Conservation (phyloP, 2,329 filamentous ascomycete genomes). For the Penicillium sclerotiorum region DNA sequence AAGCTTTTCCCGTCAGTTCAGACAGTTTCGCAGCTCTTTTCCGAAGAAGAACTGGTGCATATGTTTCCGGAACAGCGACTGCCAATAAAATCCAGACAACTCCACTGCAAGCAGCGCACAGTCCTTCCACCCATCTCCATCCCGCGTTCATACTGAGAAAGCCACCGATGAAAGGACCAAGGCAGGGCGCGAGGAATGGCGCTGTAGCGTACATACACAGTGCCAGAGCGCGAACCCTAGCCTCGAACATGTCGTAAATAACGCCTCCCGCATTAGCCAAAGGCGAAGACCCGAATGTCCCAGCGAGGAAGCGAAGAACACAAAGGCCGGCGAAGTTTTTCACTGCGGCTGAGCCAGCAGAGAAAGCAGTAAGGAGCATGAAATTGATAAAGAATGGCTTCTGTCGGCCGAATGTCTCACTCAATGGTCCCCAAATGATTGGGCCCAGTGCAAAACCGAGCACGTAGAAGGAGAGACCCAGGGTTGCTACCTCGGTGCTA, state of each 20-base stretch:
- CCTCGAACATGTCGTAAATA: slow-evolving; percentile 60
- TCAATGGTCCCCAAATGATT: slow-evolving; percentile 37
- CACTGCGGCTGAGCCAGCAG: slow-evolving; percentile 58
- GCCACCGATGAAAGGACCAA: slow-evolving; percentile 63
- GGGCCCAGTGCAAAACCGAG: slow-evolving; percentile 43
- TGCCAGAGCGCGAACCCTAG: slow-evolving; percentile 55
- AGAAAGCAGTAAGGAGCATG: slow-evolving; percentile 56
- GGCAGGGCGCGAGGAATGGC: slow-evolving; percentile 59
- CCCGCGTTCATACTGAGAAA: slow-evolving; percentile 63
- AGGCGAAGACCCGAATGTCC: slow-evolving; percentile 60
- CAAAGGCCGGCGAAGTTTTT: slow-evolving; percentile 60
- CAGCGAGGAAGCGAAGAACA: slow-evolving; percentile 66
- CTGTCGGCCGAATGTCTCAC: slow-evolving; percentile 26
- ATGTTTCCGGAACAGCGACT: neutral
- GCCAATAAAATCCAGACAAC: neutral
- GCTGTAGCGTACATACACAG: slow-evolving; percentile 62
- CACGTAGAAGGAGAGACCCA: slow-evolving; percentile 27
- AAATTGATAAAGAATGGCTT: slow-evolving; percentile 19
- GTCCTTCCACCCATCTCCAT: slow-evolving; percentile 62
- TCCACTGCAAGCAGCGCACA: neutral
- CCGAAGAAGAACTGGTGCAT: neutral
- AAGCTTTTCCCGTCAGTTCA: neutral
- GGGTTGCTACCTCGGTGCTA: neutral
- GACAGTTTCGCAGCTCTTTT: neutral
- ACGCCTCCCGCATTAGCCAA: slow-evolving; percentile 43